Conservation (phyloP, 2,329 filamentous ascomycete genomes). For the Exophiala bonariae region DNA sequence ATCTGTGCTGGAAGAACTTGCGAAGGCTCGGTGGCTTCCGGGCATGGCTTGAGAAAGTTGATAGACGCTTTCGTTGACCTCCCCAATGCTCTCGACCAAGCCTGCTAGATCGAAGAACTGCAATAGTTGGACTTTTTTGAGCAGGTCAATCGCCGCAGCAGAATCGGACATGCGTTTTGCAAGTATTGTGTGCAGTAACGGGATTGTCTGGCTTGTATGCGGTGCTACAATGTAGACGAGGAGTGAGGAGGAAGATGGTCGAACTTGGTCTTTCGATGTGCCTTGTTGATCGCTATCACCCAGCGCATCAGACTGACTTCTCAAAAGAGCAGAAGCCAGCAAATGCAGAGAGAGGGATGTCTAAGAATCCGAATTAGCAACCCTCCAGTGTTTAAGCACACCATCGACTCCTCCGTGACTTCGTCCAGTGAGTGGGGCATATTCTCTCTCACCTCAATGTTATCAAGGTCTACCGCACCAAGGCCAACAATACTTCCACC, state of each 20-base stretch:
- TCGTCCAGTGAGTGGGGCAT: too few species aligned
- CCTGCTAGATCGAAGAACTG: constrained; percentile 24
- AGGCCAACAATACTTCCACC: too few species aligned
- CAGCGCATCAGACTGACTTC: too few species aligned
- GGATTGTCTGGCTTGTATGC: not conserved
- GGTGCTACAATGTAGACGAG: constrained; percentile 1
- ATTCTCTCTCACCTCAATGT: too few species aligned
- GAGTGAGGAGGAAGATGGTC: constrained; percentile 3
- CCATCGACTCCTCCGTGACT: not conserved
- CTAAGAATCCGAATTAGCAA: too few species aligned
- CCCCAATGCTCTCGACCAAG: constrained; percentile 17
- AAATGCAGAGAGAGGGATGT: too few species aligned
- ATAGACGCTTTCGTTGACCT: constrained; percentile 17
- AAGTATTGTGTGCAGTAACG: constrained; percentile 9
- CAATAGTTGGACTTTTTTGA: constrained; percentile 18
- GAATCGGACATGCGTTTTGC: constrained; percentile 8
- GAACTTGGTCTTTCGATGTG: too few species aligned
- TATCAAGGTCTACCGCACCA: too few species aligned
- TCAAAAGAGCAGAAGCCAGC: too few species aligned
- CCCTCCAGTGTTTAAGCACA: not conserved
- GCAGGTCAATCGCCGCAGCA: constrained; percentile 16
- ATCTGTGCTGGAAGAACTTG: too few species aligned
- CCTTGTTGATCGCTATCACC: too few species aligned
- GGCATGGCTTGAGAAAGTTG: not conserved
- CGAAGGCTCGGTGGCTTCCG: not conserved